Conservation (phyloP, 2,329 filamentous ascomycete genomes). For the Cladophialophora yegresii region DNA sequence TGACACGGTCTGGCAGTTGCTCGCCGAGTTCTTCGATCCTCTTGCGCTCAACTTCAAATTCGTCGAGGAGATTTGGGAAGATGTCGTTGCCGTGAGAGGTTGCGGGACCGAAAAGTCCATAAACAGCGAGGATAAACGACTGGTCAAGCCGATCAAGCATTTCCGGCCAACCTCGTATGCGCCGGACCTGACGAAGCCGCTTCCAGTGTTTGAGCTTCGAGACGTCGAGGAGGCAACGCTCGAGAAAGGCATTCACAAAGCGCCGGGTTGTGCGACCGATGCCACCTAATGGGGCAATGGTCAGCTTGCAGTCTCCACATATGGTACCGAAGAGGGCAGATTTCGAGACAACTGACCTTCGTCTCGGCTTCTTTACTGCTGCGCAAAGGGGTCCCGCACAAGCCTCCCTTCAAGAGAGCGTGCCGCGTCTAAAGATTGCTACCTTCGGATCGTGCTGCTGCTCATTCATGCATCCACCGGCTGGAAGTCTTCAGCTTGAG, state of each 20-base stretch:
- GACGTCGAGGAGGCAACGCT: conserved; percentile 6
- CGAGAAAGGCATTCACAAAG: conserved; percentile 6
- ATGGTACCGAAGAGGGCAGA: neutral
- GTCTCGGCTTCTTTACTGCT: neutral
- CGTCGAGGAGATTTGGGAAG: conserved; percentile 24
- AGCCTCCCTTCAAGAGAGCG: neutral
- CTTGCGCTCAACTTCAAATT: conserved; percentile 18
- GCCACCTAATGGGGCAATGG: neutral
- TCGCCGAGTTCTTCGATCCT: conserved; percentile 29
- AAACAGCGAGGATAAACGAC: neutral
- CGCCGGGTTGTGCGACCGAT: neutral
- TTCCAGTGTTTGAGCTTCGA: conserved; percentile 13
- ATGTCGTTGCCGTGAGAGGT: conserved; percentile 11
- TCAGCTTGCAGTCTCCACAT: too few species aligned
- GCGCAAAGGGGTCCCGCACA: neutral
- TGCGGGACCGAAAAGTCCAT: neutral
- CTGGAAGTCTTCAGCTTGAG: neutral
- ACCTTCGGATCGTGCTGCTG: neutral
- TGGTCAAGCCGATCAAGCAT: conserved; percentile 18
- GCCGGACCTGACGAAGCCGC: conserved; percentile 18
- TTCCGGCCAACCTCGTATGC: conserved; percentile 20
- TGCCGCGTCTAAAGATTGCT: neutral
- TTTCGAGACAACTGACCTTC: neutral
- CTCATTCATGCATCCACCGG: neutral
- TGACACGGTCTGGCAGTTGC: conserved; percentile 20